These are phyloP conservation scores for Stevia rebaudiana DNA, from an alignment of 140 eudicot species.

Conservation along the genomic window DNA sequence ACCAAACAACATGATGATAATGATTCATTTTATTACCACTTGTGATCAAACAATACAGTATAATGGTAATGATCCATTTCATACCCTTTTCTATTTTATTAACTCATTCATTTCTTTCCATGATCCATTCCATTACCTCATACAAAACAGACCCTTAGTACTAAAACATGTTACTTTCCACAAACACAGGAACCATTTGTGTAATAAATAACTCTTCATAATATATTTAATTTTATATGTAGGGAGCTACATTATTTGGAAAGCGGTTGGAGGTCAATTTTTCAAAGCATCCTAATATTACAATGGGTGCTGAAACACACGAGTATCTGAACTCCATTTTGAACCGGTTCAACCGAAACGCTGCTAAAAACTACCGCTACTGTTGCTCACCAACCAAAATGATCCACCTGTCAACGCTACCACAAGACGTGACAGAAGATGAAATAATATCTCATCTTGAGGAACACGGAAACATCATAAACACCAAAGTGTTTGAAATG, in stretches of 20 bases:
- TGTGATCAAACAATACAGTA: too few species aligned
- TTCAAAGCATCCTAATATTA: conserved; percentile 71
- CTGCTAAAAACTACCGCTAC: conserved; percentile 89
- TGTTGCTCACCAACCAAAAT: conserved; percentile 96
- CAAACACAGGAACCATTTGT: too few species aligned
- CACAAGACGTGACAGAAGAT: conserved; percentile 82
- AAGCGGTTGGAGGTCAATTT: conserved; percentile 85
- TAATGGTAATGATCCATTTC: too few species aligned
- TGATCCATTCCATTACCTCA: too few species aligned
- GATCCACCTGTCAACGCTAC: conserved; percentile 90
- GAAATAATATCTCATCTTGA: conserved; percentile 70
- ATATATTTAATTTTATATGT: neutral
- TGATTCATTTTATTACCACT: too few species aligned
- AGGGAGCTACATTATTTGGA: conserved; percentile 86
- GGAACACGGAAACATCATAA: conserved; percentile 72
- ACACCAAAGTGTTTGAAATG: conserved; percentile 76
- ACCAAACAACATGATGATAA: too few species aligned
- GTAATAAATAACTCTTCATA: neutral
- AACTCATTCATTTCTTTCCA: too few species aligned
- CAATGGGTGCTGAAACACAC: conserved; percentile 82
- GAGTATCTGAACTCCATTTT: conserved; percentile 89
- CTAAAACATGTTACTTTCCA: too few species aligned
- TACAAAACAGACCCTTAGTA: too few species aligned
- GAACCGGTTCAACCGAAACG: conserved; percentile 90
- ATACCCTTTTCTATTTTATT: too few species aligned